A percentile compares a stretch with the other conserved stretches of the same genome.
Evolutionary conservation across 257 asterid genomes (phyloP).

Genomic region (Coffea eugenioides): DNA sequence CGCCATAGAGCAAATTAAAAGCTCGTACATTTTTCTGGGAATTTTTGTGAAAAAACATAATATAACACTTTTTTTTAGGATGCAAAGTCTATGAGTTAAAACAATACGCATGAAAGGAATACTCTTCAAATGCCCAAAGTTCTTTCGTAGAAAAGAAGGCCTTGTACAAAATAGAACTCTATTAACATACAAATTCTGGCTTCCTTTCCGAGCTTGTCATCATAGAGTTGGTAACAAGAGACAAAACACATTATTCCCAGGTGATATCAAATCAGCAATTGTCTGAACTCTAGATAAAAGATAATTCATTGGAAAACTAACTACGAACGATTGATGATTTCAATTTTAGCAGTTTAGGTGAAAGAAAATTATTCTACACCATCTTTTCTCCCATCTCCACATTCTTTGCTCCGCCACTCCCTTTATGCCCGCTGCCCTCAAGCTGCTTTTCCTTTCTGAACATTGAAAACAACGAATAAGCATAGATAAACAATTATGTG

Average conservation of each 20-base stretch:
- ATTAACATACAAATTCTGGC: constrained; percentile 35
- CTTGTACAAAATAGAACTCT: constrained; percentile 10
- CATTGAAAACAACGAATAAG: neutral
- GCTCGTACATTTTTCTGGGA: too few species aligned
- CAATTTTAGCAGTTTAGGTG: constrained; percentile 22
- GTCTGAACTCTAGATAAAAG: constrained; percentile 26
- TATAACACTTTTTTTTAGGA: too few species aligned
- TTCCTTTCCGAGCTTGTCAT: constrained; percentile 31
- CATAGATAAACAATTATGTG: neutral
- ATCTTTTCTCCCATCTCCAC: constrained; percentile 17
- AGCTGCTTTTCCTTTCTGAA: constrained; percentile 78
- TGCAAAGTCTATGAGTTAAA: too few species aligned
- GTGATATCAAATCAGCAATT: constrained; percentile 31
- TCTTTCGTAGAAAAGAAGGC: too few species aligned
- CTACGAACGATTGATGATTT: constrained; percentile 33
- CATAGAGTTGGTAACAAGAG: constrained; percentile 20
- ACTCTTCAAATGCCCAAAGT: too few species aligned
- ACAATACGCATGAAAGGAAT: too few species aligned
- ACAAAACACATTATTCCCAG: constrained; percentile 49
- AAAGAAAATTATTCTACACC: constrained; percentile 22
- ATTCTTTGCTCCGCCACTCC: neutral
- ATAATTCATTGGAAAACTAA: constrained; percentile 39
- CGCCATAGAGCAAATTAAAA: too few species aligned
- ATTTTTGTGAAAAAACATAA: too few species aligned
- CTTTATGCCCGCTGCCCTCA: constrained; percentile 36